Evolutionary conservation across 257 asterid genomes (phyloP).

Genomic region (Asclepias syriaca): DNA sequence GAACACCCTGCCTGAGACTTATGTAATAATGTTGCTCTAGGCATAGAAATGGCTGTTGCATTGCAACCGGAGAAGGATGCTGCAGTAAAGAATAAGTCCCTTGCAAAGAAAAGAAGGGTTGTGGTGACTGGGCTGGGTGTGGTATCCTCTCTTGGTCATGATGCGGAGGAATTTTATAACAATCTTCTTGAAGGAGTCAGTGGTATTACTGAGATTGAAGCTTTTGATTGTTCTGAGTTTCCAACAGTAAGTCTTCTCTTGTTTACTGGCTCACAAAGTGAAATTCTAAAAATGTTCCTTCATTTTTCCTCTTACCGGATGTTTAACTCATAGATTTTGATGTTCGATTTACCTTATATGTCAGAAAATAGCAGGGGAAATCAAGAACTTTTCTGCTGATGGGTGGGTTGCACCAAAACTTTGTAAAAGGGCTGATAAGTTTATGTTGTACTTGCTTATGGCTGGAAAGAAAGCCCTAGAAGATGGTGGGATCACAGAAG

Average conservation of each 20-base stretch:
- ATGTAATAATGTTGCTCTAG: slow-evolving; percentile 11
- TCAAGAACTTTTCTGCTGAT: slow-evolving; percentile 37
- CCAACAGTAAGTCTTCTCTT: slow-evolving; percentile 32
- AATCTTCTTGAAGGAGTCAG: slow-evolving; percentile 47
- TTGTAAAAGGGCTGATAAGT: slow-evolving; percentile 38
- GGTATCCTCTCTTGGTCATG: slow-evolving; percentile 39
- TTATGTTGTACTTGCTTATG: slow-evolving; percentile 37
- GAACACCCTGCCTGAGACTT: not conserved
- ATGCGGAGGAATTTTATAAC: slow-evolving; percentile 30
- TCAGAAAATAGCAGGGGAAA: slow-evolving; percentile 51
- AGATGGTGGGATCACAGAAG: slow-evolving; percentile 39
- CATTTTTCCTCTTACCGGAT: not conserved
- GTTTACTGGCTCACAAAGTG: not conserved
- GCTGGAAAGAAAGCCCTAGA: slow-evolving; percentile 50
- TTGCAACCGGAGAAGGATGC: slow-evolving; percentile 24
- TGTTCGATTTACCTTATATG: slow-evolving; percentile 2
- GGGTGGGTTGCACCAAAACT: slow-evolving; percentile 44
- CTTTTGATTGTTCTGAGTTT: slow-evolving; percentile 36
- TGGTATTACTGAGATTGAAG: slow-evolving; percentile 40
- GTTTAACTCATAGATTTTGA: not conserved
- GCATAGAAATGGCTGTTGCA: slow-evolving; percentile 21
- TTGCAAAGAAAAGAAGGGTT: slow-evolving; percentile 31
- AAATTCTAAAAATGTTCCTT: not conserved
- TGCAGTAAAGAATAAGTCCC: slow-evolving; percentile 14
- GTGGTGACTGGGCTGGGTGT: slow-evolving; percentile 42